These are phyloP conservation scores for Trichothecium sympodiale DNA, from an alignment of 2,329 filamentous ascomycete species.

Conservation along the genomic window DNA sequence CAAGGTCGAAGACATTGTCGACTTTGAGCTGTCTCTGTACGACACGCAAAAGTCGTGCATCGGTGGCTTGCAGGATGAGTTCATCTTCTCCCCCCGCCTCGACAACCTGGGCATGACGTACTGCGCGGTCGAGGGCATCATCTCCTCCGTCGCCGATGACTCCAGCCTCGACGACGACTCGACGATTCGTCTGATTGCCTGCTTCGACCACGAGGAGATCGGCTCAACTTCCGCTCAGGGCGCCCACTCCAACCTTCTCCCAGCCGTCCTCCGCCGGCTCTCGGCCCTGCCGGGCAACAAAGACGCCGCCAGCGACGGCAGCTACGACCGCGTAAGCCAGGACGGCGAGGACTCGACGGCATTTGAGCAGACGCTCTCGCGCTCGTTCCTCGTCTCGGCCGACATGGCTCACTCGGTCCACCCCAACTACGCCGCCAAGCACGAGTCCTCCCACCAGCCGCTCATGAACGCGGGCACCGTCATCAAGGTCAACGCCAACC, in stretches of 20 bases:
- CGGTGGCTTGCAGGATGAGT: conserved; percentile 83
- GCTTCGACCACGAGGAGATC: conserved; percentile 98
- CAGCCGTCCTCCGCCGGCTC: conserved; percentile 74
- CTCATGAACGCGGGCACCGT: conserved; percentile 95
- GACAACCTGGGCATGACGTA: conserved; percentile 97
- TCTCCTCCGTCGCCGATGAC: conserved; percentile 59
- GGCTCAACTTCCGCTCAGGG: conserved; percentile 88
- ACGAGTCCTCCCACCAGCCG: conserved; percentile 81
- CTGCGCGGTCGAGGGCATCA: conserved; percentile 77
- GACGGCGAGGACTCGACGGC: conserved; percentile 62
- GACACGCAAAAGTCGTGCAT: conserved; percentile 87
- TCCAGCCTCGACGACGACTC: conserved; percentile 62
- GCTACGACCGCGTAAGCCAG: conserved; percentile 44
- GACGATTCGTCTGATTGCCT: conserved; percentile 80
- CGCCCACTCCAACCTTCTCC: conserved; percentile 84
- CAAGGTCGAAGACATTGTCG: conserved; percentile 60
- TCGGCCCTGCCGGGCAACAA: conserved; percentile 62
- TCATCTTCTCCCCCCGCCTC: conserved; percentile 90
- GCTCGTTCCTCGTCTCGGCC: conserved; percentile 87
- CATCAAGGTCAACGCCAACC: conserved; percentile 97
- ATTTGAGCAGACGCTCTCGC: conserved; percentile 84
- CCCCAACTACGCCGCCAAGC: conserved; percentile 88
- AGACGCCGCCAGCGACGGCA: conserved; percentile 54
- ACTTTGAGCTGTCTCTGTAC: conserved; percentile 96
- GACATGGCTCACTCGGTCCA: conserved; percentile 97